Base-by-base conservation (phyloP, 139 green algal genomes). In the Chlorella ohadii region DNA sequence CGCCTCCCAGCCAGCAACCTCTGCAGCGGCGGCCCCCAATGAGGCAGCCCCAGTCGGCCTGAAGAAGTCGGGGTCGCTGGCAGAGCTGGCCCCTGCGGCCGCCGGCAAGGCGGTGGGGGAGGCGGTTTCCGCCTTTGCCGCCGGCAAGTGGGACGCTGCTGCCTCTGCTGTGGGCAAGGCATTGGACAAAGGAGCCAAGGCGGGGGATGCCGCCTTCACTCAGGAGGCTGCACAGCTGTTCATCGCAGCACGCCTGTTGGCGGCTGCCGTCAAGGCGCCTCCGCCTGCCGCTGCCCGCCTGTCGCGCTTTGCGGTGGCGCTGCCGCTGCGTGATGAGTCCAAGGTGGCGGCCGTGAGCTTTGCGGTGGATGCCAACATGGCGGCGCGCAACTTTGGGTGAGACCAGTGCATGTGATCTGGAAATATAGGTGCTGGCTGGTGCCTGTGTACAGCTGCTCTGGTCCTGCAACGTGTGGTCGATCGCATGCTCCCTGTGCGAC, bases 341-440 rank as follows among this genome's bases (percentile, higher is more conserved):
- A 33, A 27, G 17, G 39, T 74, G 67, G 41, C 63, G 34, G 80
- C 80, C 15, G 78, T 83, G 6, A 13, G 20, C 22, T 68, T 61
- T 78, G 86, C 86, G 13, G 81, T 86, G 55, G 86, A 89, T 11
- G 25, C 59, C 1, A 89, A 89, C 64, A 87, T 89, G 72, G 80
- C 39, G 4, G 81, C 72, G 12, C 25, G 36, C 23, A 85, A 85
- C 68, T 85, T 70, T 39, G 80, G 80, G 80, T 85, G 80, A 74
- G 66, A 34, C 15, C 28, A 9, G 75, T 55, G 74, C 59, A n/a
- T n/a, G n/a, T n/a, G n/a, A n/a, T n/a, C n/a, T n/a, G n/a, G n/a
- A n/a, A n/a, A n/a, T n/a, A n/a, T n/a, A n/a, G n/a, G n/a, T n/a
- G n/a, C n/a, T n/a, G n/a, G n/a, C n/a, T n/a, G n/a, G 31, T 65